Evolutionary conservation across 352 stramenopile genomes (phyloP).

Genomic region (Phytophthora tentaculata): DNA sequence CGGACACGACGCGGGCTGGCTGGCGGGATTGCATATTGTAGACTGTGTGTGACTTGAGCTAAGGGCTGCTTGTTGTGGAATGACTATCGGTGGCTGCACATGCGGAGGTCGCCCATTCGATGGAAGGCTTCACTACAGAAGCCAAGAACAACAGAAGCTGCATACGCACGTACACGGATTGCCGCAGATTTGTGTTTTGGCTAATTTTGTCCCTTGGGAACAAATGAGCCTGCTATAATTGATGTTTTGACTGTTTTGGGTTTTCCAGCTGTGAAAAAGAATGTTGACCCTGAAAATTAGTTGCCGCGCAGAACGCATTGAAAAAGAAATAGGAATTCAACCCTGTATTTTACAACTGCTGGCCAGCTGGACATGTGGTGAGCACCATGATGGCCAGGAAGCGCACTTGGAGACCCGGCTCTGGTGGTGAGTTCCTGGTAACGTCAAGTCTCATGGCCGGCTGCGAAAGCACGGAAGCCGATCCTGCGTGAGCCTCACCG

Average conservation of each 20-base stretch:
- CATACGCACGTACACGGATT: slow-evolving; percentile 29
- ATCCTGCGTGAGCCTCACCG: slow-evolving; percentile 17
- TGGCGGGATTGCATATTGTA: slow-evolving; percentile 30
- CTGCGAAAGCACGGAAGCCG: slow-evolving; percentile 4
- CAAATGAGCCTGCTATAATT: not conserved
- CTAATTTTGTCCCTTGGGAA: slow-evolving; percentile 2
- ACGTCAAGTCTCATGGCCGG: slow-evolving; percentile 9
- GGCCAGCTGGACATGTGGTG: slow-evolving; percentile 28
- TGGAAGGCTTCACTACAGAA: slow-evolving; percentile 22
- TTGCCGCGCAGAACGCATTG: slow-evolving; percentile 3
- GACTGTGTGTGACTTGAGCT: slow-evolving; percentile 12
- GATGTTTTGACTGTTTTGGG: not conserved
- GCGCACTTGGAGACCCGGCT: slow-evolving; percentile 5
- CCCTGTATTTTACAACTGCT: slow-evolving; percentile 22
- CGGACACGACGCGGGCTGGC: slow-evolving; percentile 21
- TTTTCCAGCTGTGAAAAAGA: not conserved
- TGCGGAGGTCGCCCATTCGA: slow-evolving; percentile 20
- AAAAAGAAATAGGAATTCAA: not conserved
- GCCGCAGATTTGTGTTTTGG: slow-evolving; percentile 11
- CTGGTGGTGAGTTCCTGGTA: slow-evolving; percentile 6
- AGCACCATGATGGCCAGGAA: slow-evolving; percentile 13
- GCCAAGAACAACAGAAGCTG: slow-evolving; percentile 14
- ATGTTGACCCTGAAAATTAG: not conserved
- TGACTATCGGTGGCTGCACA: slow-evolving; percentile 5
- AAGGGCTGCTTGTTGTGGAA: slow-evolving; percentile 18